phyloP scores from a whole-genome alignment of 2,329 filamentous ascomycete species.

The Colletotrichum caudatum region DNA sequence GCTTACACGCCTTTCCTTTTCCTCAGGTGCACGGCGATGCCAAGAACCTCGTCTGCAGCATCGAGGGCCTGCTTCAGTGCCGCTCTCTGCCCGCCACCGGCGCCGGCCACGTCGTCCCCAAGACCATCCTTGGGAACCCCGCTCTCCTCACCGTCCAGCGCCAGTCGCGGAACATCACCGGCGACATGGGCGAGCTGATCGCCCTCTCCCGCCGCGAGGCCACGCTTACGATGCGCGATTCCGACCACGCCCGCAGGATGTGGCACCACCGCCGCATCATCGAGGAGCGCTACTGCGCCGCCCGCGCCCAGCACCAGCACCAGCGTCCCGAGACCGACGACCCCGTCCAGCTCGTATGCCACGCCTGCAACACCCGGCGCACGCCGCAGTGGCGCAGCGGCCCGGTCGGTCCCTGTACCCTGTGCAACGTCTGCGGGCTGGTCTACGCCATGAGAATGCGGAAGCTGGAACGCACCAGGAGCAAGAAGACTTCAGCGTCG shows the following conservation, averaged over 20 bases:
- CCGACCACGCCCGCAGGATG: neutral
- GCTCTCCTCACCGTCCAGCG: neutral
- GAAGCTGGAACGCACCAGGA: neutral
- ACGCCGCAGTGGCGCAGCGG: conserved; percentile 18
- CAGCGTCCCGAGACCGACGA: neutral
- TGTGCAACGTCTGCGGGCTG: conserved; percentile 19
- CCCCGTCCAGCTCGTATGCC: conserved; percentile 10
- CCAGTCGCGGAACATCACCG: conserved; percentile 4
- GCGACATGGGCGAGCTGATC: conserved; percentile 8
- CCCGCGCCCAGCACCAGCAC: neutral
- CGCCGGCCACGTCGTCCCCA: neutral
- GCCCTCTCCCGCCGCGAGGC: conserved; percentile 5
- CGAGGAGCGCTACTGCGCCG: neutral
- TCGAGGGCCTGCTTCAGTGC: conserved; percentile 4
- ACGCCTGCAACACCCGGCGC: neutral
- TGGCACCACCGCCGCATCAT: neutral
- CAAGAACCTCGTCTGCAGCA: conserved; percentile 5
- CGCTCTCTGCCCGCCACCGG: neutral
- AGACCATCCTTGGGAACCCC: neutral
- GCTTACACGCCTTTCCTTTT: neutral
- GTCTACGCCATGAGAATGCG: conserved; percentile 12
- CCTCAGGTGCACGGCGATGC: conserved; percentile 13
- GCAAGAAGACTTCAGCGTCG: conserved; percentile 7
- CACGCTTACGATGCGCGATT: neutral
- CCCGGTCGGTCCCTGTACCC: conserved; percentile 2